These are phyloP conservation scores for Coffea eugenioides DNA, from an alignment of 257 asterid species.

Conservation along the genomic window DNA sequence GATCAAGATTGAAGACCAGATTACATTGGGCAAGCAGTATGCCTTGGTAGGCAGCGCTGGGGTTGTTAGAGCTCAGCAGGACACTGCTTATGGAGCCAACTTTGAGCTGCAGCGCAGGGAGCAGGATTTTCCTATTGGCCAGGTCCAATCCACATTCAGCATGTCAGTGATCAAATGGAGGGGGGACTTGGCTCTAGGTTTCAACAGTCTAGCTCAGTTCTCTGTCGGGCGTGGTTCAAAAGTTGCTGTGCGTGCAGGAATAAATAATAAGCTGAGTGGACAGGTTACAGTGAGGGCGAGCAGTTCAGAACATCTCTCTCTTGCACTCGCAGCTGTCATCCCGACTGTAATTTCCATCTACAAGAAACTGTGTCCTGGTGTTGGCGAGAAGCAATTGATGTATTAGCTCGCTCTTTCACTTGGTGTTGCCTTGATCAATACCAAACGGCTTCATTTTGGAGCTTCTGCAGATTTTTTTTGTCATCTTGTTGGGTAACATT, in stretches of 20 bases:
- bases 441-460: background rate
- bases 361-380: slow-evolving; percentile 65
- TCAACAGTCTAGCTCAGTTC: slow-evolving; percentile 72
- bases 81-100: slow-evolving; percentile 90
- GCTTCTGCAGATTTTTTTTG: slow-evolving; percentile 2
- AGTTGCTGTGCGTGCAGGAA: slow-evolving; percentile 89
- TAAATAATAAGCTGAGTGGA: slow-evolving; percentile 92
- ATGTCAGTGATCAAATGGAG: slow-evolving; percentile 85
- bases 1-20: slow-evolving; percentile 75
- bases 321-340: slow-evolving; percentile 75
- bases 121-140: slow-evolving; percentile 77
- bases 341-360: slow-evolving; percentile 70
- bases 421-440: background rate
- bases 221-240: slow-evolving; percentile 69
- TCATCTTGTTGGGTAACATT: slow-evolving; percentile 33
- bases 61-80: slow-evolving; percentile 62
- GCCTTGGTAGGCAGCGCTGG: slow-evolving; percentile 82
- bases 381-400: slow-evolving; percentile 55
- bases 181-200: slow-evolving; percentile 83
- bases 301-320: slow-evolving; percentile 88
- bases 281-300: slow-evolving; percentile 88
- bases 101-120: slow-evolving; percentile 84
- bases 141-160: slow-evolving; percentile 80
- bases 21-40: slow-evolving; percentile 64
- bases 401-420: slow-evolving; percentile 40